Percentiles rank a stretch among this genome's conserved stretches.
Evolutionary conservation across 1,284 basidiomycete genomes (phyloP).

Genomic region (Naganishia albida): DNA sequence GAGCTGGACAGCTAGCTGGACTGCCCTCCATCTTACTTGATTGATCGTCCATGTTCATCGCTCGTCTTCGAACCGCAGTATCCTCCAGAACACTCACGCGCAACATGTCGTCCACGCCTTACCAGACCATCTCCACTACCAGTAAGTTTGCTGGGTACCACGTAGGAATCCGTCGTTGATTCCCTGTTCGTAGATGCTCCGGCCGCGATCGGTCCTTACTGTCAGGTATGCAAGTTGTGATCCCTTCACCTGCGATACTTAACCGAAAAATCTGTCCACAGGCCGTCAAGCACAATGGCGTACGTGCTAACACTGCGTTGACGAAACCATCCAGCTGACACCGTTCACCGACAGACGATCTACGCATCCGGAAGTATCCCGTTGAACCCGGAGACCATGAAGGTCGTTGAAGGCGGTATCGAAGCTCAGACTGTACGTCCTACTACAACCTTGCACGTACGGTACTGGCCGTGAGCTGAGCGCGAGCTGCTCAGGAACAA

Average conservation of each 20-base stretch:
- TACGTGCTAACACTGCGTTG: constrained; percentile 35
- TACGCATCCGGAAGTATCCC: constrained; percentile 91
- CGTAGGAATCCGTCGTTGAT: constrained; percentile 18
- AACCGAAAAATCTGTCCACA: constrained; percentile 56
- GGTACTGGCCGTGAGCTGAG: neutral
- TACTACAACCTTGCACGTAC: too few relatives aligned
- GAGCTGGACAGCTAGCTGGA: too few relatives aligned
- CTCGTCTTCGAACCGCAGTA: neutral
- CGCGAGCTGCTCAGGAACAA: constrained; percentile 58
- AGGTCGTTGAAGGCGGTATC: constrained; percentile 75
- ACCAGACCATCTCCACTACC: constrained; percentile 52
- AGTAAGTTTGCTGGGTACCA: constrained; percentile 40
- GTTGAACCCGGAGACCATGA: constrained; percentile 71
- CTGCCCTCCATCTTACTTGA: too few relatives aligned
- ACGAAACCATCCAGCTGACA: neutral
- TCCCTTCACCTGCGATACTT: constrained; percentile 14
- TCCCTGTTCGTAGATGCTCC: constrained; percentile 65
- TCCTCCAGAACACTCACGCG: constrained; percentile 4
- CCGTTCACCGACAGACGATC: constrained; percentile 59
- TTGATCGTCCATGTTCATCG: too few relatives aligned
- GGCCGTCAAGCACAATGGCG: constrained; percentile 78
- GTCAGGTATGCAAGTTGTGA: constrained; percentile 50
- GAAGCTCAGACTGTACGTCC: constrained; percentile 69
- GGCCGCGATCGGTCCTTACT: constrained; percentile 85
- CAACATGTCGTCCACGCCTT: constrained; percentile 41